Percentiles rank a stretch among this genome's conserved stretches.
Conservation (phyloP, 2,329 filamentous ascomycete genomes). For the Alternaria metachromatica region DNA sequence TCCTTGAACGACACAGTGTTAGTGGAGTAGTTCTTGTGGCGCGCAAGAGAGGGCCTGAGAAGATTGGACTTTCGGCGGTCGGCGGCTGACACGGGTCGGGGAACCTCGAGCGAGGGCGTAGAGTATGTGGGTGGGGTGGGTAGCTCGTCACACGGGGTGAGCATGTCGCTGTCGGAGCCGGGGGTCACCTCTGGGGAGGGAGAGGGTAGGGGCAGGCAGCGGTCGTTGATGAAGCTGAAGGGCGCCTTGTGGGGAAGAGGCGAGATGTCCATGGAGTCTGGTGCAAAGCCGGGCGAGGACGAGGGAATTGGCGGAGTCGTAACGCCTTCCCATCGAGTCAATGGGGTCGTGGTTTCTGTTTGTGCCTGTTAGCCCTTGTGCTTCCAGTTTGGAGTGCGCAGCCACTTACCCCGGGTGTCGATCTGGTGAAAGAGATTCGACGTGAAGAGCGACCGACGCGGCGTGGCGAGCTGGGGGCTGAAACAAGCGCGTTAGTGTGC, state of each 20-base stretch:
- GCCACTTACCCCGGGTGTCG: conserved; percentile 65
- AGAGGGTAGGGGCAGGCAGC: conserved; percentile 72
- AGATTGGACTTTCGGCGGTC: conserved; percentile 56
- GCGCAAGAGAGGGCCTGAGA: conserved; percentile 75
- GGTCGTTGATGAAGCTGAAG: conserved; percentile 64
- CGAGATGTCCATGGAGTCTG: conserved; percentile 91
- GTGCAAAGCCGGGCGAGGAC: conserved; percentile 76
- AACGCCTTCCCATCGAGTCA: conserved; percentile 65
- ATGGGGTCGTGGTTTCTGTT: conserved; percentile 55
- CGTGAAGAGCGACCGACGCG: conserved; percentile 84
- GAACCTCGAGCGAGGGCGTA: conserved; percentile 39
- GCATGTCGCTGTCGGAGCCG: conserved; percentile 55
- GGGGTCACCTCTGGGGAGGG: conserved; percentile 68
- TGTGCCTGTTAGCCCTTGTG: conserved; percentile 36
- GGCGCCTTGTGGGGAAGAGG: conserved; percentile 84
- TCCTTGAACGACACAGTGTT: conserved; percentile 67
- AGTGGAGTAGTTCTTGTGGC: conserved; percentile 77
- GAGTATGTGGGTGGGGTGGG: conserved; percentile 34
- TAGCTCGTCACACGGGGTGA: conserved; percentile 45
- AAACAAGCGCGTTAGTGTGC: conserved; percentile 50
- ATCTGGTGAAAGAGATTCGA: conserved; percentile 68
- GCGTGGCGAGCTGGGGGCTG: conserved; percentile 83
- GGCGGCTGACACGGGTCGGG: conserved; percentile 44
- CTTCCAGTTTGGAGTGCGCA: conserved; percentile 17
- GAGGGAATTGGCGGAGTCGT: conserved; percentile 85